phyloP scores from a whole-genome alignment of 2,329 filamentous ascomycete genomes.

The Calycina herbarum region DNA sequence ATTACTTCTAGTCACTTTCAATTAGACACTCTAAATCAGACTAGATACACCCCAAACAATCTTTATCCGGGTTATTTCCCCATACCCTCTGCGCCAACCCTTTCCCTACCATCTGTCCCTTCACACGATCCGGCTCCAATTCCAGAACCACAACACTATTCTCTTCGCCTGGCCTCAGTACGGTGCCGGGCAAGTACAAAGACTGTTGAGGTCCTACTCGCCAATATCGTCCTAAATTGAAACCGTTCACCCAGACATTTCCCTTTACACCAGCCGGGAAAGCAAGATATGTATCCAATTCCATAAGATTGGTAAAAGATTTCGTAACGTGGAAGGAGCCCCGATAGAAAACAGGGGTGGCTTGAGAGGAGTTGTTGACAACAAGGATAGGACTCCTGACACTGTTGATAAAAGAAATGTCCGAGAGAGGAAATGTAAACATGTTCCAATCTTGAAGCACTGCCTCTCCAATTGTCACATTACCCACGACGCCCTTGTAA shows the following conservation, averaged over 20 bases:
- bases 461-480: constrained; percentile 43
- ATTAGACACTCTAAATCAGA: background rate
- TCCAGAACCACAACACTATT: constrained; percentile 47
- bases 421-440: constrained; percentile 41
- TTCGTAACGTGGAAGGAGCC: constrained; percentile 36
- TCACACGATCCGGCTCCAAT: constrained; percentile 42
- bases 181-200: constrained; percentile 46
- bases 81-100: constrained; percentile 33
- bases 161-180: constrained; percentile 35
- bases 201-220: constrained; percentile 48
- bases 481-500: constrained; percentile 46
- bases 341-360: constrained; percentile 32
- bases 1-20: too few relatives aligned
- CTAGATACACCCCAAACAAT: constrained; percentile 18
- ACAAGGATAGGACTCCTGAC: background rate
- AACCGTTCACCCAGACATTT: constrained; percentile 47
- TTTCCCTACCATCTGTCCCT: constrained; percentile 18
- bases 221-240: constrained; percentile 50
- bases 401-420: constrained; percentile 22
- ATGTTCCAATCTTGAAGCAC: constrained; percentile 43
- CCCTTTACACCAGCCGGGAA: constrained; percentile 46
- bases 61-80: constrained; percentile 38
- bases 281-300: constrained; percentile 41
- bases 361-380: background rate
- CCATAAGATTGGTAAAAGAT: background rate